Evolutionary conservation across 495 filamentous ascomycete genomes (phyloP), one percentile per base, ranked within the genome.

Genomic region (Aspergillus coremiiformis): DNA sequence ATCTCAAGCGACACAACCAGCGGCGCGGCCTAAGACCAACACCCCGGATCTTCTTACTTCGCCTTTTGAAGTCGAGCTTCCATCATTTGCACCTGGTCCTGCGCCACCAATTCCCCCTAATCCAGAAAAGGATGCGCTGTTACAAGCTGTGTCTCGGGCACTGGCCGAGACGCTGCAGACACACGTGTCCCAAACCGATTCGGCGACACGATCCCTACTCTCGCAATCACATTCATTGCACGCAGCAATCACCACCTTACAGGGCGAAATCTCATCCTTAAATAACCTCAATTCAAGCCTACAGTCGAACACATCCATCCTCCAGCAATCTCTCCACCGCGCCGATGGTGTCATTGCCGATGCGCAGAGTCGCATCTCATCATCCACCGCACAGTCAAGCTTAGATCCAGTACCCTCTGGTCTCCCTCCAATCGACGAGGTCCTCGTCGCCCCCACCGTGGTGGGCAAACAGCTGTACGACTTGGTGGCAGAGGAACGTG

Each of bases 31-130:
- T 14, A 78, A 79, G 52, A 51, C 66, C 6, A 59, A 71, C 39
- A 82, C 85, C 0, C 78, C 81, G 1, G 84, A 95, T 60, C 77
- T 95, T 44, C 85, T 79, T 62, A 86, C 78, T 55, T 89, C 71
- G 52, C 82, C 73, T 50, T 89, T 85, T 53, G 81, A 84, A 44
- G 67, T 82, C 17, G 68, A 84, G 44, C 77, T 90, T 27, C 84
- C 88, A 10, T 70, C 72, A 20, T 67, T 74, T 43, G 67, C 81
- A 9, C 68, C 80, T 7, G 66, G 80, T 39, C 75, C 83, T 24
- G 82, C 87, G 0, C 92, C 92, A 0, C 92, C 91, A 10, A 88
- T 95, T 46, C 93, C 93, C 1, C 92, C 90, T 1, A 98, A 98
- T 65, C 93, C 93, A 6, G 90, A 98, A 70, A 98, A 96, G 63